These are phyloP conservation scores for Tricholoma furcatifolium DNA, from an alignment of 768 basidiomycete genomes.

Conservation along the genomic window DNA sequence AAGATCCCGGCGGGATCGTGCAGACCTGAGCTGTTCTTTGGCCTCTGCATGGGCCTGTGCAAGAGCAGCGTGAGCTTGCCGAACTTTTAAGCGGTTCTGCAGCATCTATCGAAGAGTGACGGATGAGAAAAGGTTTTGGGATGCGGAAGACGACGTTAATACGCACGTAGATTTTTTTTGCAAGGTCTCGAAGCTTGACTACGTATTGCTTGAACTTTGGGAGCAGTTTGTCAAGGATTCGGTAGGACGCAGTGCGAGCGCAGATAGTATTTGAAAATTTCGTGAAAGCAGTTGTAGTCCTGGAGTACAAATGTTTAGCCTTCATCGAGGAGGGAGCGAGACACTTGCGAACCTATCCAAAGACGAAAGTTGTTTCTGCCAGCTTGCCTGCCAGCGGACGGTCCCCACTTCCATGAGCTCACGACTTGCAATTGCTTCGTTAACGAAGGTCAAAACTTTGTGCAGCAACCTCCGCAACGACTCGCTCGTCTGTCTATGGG, in stretches of 20 bases:
- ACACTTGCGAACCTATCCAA: slow-evolving; percentile 9
- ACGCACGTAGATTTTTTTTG: slow-evolving; percentile 34
- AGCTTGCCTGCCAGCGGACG: slow-evolving; percentile 7
- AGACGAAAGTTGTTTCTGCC: slow-evolving; percentile 6
- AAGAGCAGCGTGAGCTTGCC: slow-evolving; percentile 31
- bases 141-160: not conserved
- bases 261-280: slow-evolving; percentile 9
- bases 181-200: slow-evolving; percentile 34
- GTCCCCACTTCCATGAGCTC: not conserved
- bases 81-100: slow-evolving; percentile 32
- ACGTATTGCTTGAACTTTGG: slow-evolving; percentile 39
- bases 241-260: slow-evolving; percentile 5
- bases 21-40: slow-evolving; percentile 20
- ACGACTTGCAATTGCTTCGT: not conserved
- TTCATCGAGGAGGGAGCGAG: not conserved
- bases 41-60: slow-evolving; percentile 29
- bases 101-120: slow-evolving; percentile 6
- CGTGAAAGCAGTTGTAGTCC: slow-evolving; percentile 9
- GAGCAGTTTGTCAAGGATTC: slow-evolving; percentile 13
- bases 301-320: slow-evolving; percentile 2
- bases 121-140: not conserved
- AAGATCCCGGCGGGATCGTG: slow-evolving; percentile 26
- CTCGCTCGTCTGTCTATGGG: not conserved
- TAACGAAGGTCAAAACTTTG: not conserved
- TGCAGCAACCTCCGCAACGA: not conserved